Evolutionary conservation across 768 basidiomycete genomes (phyloP).

Genomic region (Suillus brevipes): DNA sequence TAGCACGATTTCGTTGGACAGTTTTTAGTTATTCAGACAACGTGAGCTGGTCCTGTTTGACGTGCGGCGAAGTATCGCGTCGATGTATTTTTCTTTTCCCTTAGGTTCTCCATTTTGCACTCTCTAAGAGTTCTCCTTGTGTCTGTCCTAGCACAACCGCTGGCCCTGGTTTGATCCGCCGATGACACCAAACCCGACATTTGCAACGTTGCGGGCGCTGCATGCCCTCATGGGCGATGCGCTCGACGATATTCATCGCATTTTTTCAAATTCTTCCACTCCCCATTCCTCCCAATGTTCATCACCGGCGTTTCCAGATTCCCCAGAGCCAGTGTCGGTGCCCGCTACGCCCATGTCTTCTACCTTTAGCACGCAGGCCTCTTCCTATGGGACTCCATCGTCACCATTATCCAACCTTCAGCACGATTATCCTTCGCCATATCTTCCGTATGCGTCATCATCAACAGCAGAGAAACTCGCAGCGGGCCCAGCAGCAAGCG

Average conservation of each 20-base stretch:
- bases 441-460: slow-evolving; percentile 44
- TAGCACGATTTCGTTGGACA: not conserved
- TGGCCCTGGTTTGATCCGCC: slow-evolving; percentile 5
- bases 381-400: slow-evolving; percentile 7
- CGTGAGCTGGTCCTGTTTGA: not conserved
- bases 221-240: slow-evolving; percentile 68
- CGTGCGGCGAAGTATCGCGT: not conserved
- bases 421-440: slow-evolving; percentile 58
- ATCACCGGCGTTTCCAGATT: slow-evolving; percentile 23
- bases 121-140: not conserved
- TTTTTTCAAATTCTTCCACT: slow-evolving; percentile 42
- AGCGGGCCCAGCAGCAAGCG: slow-evolving; percentile 56
- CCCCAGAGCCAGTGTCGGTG: slow-evolving; percentile 33
- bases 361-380: slow-evolving; percentile 17
- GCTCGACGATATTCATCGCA: slow-evolving; percentile 63
- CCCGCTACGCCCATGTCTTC: slow-evolving; percentile 32
- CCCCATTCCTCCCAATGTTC: slow-evolving; percentile 18
- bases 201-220: slow-evolving; percentile 61
- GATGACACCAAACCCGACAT: slow-evolving; percentile 49
- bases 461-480: slow-evolving; percentile 57
- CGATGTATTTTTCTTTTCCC: not conserved
- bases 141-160: not conserved
- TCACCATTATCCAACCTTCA: slow-evolving; percentile 1
- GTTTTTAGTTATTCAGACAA: not conserved
- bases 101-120: not conserved